Base-by-base conservation (phyloP, 768 basidiomycete genomes). In the Tulasnella sp. region DNA sequence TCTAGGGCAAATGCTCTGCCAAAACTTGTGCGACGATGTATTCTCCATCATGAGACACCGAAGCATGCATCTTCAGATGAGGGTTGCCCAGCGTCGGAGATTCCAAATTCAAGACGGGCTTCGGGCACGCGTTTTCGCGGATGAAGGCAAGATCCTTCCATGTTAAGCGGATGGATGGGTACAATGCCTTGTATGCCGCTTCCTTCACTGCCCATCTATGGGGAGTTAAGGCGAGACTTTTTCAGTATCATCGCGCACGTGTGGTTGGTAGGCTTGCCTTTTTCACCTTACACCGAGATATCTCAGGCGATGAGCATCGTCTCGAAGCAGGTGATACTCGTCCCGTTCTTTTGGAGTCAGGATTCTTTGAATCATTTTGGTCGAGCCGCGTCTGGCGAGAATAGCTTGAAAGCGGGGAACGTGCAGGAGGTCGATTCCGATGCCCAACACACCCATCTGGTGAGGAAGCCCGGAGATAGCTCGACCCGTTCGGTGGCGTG, bases 101-200 rank as follows among this genome's bases (percentile, higher is more conserved):
- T 7, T 73, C 42, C 22, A 81, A 79, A 67, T 77, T 79, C 69
- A 81, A 81, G 36, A 80, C 79, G 64, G 89, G 91, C 69, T 85
- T 83, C 72, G 87, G 82, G 36, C 40, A 9, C 7, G 58, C 67
- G 81, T 83, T 67, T 83, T 82, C 17, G 82, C 77, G 71, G 76
- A 80, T 72, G 87, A 92, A 7, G n/a, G 87, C 86, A 77, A 94
- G 82, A 34, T 94, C 88, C 80, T 93, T 92, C 94, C 93, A 95
- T 8, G 87, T 88, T 22, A 91, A 88, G 39, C 80, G 84, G 54
- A 86, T 80, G 25, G 77, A 38, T 0, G 93, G 93, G 81, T 89
- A 93, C 77, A 94, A 80, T 0, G 93, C 94, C 81, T 96, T 96
- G 84, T 94, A 96, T 0, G 90, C 89, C 0, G 94, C 92, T 82